phyloP scores from a whole-genome alignment of 75 land plant genomes.

The Pinus tabuliformis region DNA sequence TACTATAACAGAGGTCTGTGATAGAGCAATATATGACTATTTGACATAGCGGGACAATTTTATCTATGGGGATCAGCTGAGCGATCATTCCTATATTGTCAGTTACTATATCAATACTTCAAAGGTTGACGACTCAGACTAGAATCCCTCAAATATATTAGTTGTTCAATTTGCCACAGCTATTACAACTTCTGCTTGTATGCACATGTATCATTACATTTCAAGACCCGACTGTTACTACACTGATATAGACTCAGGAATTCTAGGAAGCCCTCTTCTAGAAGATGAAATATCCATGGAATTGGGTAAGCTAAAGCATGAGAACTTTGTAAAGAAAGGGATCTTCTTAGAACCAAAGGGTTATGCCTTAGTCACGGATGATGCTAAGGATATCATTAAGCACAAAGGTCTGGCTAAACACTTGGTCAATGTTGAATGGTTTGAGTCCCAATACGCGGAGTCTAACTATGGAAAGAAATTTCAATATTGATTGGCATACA shows the following conservation, averaged over 20 bases:
- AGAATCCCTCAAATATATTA: conserved; percentile 4
- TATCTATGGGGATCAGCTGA: conserved; percentile 4
- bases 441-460: neutral
- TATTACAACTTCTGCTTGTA: neutral
- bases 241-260: neutral
- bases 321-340: neutral
- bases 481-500: neutral
- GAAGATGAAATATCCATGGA: neutral
- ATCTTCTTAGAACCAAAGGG: neutral
- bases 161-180: conserved; percentile 4
- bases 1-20: too few species aligned
- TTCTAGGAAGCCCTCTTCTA: conserved; percentile 3
- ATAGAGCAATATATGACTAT: too few species aligned
- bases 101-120: neutral
- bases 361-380: neutral
- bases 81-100: conserved; percentile 3
- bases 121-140: neutral
- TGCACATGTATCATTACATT: conserved; percentile 6
- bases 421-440: neutral
- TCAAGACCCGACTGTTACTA: neutral
- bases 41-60: conserved; percentile 2
- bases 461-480: neutral
- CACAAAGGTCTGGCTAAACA: neutral
- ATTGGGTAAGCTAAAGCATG: neutral
- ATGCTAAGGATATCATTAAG: neutral